A percentile compares a stretch with the other conserved stretches of the same genome.
phyloP scores from a whole-genome alignment of 805 yeast genomes.

The Lachancea quebecensis region DNA sequence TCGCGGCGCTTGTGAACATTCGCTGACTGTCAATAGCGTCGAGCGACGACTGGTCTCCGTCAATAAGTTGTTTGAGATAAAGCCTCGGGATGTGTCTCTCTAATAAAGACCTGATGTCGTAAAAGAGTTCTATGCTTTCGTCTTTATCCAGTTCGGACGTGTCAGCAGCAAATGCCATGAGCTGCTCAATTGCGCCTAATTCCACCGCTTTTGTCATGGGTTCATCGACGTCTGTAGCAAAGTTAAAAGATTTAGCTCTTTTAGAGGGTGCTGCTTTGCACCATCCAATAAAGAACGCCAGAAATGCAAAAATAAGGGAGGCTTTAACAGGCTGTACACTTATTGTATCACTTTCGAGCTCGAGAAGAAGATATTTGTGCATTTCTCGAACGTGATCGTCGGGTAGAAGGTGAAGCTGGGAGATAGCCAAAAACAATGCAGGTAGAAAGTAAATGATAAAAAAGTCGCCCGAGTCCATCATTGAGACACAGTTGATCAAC shows the following conservation, averaged over 20 bases:
- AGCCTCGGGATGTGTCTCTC: conserved; percentile 61
- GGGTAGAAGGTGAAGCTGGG: conserved; percentile 32
- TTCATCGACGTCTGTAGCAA: conserved; percentile 46
- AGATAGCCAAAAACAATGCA: conserved; percentile 41
- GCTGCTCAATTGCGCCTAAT: conserved; percentile 64
- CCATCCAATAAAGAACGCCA: conserved; percentile 59
- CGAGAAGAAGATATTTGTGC: conserved; percentile 34
- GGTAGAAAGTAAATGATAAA: conserved; percentile 62
- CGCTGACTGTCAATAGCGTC: conserved; percentile 1
- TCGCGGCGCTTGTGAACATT: conserved; percentile 10
- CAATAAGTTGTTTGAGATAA: conserved; percentile 45
- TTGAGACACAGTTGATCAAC: conserved; percentile 40
- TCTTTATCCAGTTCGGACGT: conserved; percentile 35
- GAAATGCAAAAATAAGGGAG: conserved; percentile 43
- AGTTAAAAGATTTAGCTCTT: conserved; percentile 44
- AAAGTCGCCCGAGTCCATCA: conserved; percentile 53
- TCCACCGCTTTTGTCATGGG: conserved; percentile 55
- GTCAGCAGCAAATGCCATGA: conserved; percentile 56
- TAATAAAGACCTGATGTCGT: conserved; percentile 58
- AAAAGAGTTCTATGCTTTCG: conserved; percentile 43
- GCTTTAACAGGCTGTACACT: conserved; percentile 44
- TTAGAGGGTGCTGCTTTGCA: conserved; percentile 42
- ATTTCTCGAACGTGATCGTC: conserved; percentile 35
- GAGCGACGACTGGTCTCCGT: conserved; percentile 28
- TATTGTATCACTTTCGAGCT: conserved; percentile 36